Evolutionary conservation across 768 basidiomycete genomes (phyloP).

Genomic region (Lanmaoa pseudosensibilis): DNA sequence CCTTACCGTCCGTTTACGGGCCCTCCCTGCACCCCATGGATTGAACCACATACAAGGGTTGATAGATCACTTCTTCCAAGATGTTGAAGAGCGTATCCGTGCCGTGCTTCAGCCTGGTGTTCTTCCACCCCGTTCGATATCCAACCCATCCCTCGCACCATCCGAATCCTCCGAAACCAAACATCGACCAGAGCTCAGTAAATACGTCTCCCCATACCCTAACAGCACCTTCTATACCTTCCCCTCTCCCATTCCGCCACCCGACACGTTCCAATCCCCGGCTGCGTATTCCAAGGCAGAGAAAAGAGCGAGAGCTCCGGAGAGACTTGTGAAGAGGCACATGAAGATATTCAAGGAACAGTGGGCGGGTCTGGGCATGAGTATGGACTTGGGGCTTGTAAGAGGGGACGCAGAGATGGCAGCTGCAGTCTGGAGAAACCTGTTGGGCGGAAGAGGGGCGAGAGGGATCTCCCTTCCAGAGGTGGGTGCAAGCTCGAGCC

Average conservation of each 20-base stretch:
- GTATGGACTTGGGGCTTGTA: conserved; percentile 76
- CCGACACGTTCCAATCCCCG: conserved; percentile 28
- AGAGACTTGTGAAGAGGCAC: conserved; percentile 77
- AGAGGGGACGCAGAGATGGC: conserved; percentile 82
- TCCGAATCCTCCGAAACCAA: neutral
- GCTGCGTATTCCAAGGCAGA: conserved; percentile 30
- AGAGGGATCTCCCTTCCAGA: conserved; percentile 53
- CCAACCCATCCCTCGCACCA: conserved; percentile 14
- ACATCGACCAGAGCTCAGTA: conserved; percentile 24
- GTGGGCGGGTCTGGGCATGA: conserved; percentile 79
- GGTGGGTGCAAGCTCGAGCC: neutral
- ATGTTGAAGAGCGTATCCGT: conserved; percentile 88
- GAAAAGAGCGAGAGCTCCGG: conserved; percentile 56
- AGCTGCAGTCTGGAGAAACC: conserved; percentile 86
- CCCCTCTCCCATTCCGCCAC: conserved; percentile 25
- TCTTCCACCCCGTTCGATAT: conserved; percentile 24
- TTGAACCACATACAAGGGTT: conserved; percentile 73
- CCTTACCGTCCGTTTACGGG: conserved; percentile 82
- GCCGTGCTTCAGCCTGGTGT: conserved; percentile 65
- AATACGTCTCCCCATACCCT: conserved; percentile 24
- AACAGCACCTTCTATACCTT: conserved; percentile 28
- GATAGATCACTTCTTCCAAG: conserved; percentile 93
- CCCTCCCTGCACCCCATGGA: conserved; percentile 69
- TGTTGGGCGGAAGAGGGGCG: conserved; percentile 83
- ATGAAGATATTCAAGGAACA: conserved; percentile 93